Conservation (phyloP, 2,329 filamentous ascomycete genomes). For the Coniochaeta hoffmannii region DNA sequence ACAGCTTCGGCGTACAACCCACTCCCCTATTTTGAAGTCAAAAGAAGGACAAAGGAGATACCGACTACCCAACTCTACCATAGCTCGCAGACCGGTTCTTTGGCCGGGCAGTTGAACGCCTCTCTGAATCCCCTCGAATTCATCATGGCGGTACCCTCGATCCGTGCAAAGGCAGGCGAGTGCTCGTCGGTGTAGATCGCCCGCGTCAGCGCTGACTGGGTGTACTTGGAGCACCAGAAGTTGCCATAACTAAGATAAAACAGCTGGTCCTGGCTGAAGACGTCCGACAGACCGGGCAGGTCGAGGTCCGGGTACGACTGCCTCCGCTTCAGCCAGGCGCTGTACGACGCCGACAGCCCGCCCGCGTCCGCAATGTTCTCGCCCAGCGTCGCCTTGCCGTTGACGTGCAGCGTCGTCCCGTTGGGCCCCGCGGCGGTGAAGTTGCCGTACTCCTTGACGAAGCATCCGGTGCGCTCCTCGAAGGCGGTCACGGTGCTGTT, state of each 20-base stretch:
- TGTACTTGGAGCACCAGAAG: constrained; percentile 60
- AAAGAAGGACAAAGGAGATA: not conserved
- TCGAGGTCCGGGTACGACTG: constrained; percentile 39
- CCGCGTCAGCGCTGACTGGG: constrained; percentile 48
- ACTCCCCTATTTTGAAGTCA: not conserved
- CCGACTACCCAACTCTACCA: constrained; percentile 39
- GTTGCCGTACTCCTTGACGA: constrained; percentile 59
- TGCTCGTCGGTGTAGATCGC: constrained; percentile 58
- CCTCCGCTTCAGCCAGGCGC: constrained; percentile 57
- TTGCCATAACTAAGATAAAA: constrained; percentile 62
- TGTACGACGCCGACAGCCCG: constrained; percentile 54
- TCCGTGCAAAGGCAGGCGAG: constrained; percentile 54
- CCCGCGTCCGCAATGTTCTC: constrained; percentile 70
- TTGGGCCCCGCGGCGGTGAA: constrained; percentile 51
- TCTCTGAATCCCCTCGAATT: constrained; percentile 63
- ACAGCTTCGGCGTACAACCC: too few relatives aligned
- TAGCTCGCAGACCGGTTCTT: constrained; percentile 61
- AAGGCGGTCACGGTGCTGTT: constrained; percentile 51
- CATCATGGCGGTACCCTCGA: constrained; percentile 50
- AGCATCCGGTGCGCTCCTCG: constrained; percentile 52
- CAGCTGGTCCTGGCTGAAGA: constrained; percentile 59
- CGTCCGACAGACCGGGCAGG: constrained; percentile 49
- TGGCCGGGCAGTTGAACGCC: constrained; percentile 57
- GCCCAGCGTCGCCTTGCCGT: constrained; percentile 55
- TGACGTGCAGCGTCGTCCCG: constrained; percentile 50